These are phyloP conservation scores for Solanum pinnatisectum DNA, from an alignment of 257 asterid species.

Conservation along the genomic window DNA sequence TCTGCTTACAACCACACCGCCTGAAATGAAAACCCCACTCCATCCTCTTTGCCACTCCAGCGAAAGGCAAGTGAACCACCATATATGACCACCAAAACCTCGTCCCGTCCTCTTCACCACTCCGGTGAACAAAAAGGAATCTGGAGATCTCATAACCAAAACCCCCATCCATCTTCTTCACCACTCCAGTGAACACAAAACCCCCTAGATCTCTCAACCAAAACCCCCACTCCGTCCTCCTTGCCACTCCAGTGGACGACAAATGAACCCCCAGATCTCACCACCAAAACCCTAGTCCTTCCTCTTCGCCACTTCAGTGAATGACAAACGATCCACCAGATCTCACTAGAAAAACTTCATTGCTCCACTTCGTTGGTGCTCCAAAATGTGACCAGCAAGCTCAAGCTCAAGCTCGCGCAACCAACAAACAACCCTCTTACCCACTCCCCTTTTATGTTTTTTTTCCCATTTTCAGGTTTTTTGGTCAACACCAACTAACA, in stretches of 20 bases:
- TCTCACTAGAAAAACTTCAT: too few species aligned
- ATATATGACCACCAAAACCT: neutral
- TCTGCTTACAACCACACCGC: too few species aligned
- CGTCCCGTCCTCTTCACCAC: neutral
- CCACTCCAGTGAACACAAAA: neutral
- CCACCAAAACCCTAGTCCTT: neutral
- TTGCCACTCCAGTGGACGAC: neutral
- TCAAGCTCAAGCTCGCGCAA: neutral
- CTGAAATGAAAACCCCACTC: too few species aligned
- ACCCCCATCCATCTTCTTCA: neutral
- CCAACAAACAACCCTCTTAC: neutral
- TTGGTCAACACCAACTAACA: neutral
- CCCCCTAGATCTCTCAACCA: neutral
- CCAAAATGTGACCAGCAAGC: neutral
- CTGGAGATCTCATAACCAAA: too few species aligned
- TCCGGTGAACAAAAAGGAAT: neutral
- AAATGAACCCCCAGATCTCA: neutral
- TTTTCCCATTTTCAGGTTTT: too few species aligned
- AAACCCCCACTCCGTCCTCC: neutral
- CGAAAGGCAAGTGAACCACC: fast-evolving
- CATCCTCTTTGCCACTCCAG: too few species aligned
- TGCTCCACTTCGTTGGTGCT: neutral
- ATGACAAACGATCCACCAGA: neutral
- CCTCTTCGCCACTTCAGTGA: neutral
- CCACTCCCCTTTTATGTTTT: neutral